A percentile compares a stretch with the other conserved stretches of the same genome.
Conservation (phyloP, 2,329 filamentous ascomycete genomes). For the Aspergillus latus region DNA sequence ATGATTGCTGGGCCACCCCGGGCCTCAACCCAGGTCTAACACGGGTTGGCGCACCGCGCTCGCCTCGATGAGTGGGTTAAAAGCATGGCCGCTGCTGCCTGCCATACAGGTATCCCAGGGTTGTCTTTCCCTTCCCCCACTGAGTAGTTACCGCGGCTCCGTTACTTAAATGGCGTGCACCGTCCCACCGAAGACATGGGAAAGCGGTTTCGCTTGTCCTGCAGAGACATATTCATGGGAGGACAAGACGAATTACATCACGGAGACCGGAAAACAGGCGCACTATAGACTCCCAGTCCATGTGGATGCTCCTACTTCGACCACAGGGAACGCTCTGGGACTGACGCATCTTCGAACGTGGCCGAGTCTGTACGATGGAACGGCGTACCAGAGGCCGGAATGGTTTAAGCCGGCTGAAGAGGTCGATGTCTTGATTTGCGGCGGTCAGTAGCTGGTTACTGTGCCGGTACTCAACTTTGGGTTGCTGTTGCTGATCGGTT, state of each 20-base stretch:
- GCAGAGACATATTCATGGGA: too few species aligned
- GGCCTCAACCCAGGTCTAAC: background rate
- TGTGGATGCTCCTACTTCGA: background rate
- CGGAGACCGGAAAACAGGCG: background rate
- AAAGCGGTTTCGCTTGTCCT: background rate
- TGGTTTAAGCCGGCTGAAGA: background rate
- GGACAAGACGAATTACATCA: background rate
- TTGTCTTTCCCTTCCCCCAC: background rate
- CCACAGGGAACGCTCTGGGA: background rate
- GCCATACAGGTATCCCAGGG: too few species aligned
- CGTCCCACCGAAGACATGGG: background rate
- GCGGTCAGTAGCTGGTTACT: background rate
- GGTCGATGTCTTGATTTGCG: background rate
- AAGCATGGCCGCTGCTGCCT: background rate
- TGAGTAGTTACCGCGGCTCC: background rate
- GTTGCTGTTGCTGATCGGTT: background rate
- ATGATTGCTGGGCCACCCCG: background rate
- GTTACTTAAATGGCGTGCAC: background rate
- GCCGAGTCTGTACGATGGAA: background rate
- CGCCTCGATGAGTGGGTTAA: background rate
- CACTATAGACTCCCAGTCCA: background rate
- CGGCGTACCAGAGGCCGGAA: background rate
- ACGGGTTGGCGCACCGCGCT: too few species aligned
- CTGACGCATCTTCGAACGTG: background rate
- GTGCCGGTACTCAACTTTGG: background rate